These are phyloP conservation scores for Alternaria gaisen DNA, from an alignment of 2,329 filamentous ascomycete species.

Conservation along the genomic window DNA sequence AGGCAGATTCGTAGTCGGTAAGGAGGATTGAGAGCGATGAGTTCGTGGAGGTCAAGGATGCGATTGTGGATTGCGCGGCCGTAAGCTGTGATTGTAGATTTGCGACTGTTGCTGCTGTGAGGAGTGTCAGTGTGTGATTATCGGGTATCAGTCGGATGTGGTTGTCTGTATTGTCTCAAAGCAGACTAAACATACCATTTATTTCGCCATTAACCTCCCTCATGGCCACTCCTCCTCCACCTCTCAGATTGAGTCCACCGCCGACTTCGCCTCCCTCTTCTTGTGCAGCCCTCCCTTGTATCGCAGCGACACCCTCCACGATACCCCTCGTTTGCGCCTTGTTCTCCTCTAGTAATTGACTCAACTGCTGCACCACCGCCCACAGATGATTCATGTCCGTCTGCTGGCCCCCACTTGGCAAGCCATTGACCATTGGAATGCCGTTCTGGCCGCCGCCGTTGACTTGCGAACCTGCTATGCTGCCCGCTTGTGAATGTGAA, in stretches of 20 bases:
- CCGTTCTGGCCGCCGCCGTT: constrained; percentile 45
- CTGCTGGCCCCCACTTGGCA: constrained; percentile 52
- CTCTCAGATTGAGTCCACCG: constrained; percentile 3
- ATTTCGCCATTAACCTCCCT: constrained; percentile 49
- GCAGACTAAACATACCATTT: constrained; percentile 32
- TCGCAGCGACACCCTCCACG: constrained; percentile 50
- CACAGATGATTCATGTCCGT: constrained; percentile 56
- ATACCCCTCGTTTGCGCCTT: constrained; percentile 50
- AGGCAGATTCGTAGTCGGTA: constrained; percentile 55
- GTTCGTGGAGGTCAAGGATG: constrained; percentile 37
- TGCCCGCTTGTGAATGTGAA: constrained; percentile 34
- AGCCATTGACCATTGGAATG: constrained; percentile 51
- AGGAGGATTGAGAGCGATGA: constrained; percentile 41
- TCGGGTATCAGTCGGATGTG: not conserved
- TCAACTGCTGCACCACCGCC: constrained; percentile 53
- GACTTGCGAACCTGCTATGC: constrained; percentile 35
- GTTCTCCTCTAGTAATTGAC: constrained; percentile 52
- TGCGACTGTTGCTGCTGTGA: constrained; percentile 41
- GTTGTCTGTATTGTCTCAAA: not conserved
- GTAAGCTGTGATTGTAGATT: constrained; percentile 45
- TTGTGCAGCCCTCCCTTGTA: constrained; percentile 44
- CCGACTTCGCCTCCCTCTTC: constrained; percentile 44
- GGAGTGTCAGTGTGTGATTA: constrained; percentile 11
- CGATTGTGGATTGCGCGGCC: constrained; percentile 37
- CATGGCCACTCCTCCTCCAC: constrained; percentile 20